Base-by-base conservation (phyloP, 495 filamentous ascomycete species). In the Aspergillus biplanus region DNA sequence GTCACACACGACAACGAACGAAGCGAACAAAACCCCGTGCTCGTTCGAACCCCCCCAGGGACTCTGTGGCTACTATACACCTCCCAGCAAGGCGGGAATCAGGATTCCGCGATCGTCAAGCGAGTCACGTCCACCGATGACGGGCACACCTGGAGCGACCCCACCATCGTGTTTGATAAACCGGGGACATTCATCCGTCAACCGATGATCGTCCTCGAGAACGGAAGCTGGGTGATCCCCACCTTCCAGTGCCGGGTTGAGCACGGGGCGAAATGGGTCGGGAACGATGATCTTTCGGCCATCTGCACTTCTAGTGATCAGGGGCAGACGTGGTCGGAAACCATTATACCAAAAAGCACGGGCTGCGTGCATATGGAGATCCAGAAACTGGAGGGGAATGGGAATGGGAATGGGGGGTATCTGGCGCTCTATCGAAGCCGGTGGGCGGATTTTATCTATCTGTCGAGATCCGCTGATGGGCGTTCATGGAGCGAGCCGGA, bases 361-460 rank as follows among this genome's bases (percentile, higher is more conserved):
- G 69, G 69, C 0, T 67, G 64, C 42, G 69, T 71, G 1, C 69
- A 71, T 37, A 68, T 71, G 69, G 67, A 71, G 39, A 71, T 71
- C 31, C 64, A 66, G 49, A 56, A 56, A 13, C 57, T 71, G 52
- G 65, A 62, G 52, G 59, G 2, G 21, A 2, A 27, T 27, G 21
- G 21, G 21, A 2, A 27, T 27, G 21, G 21, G 21, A 27, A 57
- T 59, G 64, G 69, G 3, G 52, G 52, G 7, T 71, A 71, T 42
- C 66, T 71, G 4, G 69, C 61, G 0, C 54, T 71, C 0, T 71
- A 59, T 53, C 66, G 69, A 44, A 71, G 69, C 48, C 66, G 69
- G 6, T 71, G 69, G 69, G 69, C 69, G 4, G 69, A 71, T 39
- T 58, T 63, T 16, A 50, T 71, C 18, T 67, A 71, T 32, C 44